Base-by-base conservation (phyloP, 1,284 basidiomycete species). In the Quambalaria eucalypti region DNA sequence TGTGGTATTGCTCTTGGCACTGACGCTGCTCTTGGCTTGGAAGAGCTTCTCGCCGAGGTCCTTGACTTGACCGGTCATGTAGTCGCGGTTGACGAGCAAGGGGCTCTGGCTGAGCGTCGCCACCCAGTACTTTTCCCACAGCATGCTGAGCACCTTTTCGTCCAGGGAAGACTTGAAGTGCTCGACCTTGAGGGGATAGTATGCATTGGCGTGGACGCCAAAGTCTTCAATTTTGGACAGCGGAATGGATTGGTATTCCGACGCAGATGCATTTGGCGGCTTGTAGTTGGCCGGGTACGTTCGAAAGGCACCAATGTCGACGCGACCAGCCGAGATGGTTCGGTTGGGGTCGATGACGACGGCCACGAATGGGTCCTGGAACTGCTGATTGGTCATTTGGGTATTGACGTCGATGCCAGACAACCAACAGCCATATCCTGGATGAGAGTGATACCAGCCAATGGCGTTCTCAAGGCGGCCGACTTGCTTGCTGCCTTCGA, bases 41-140 rank as follows among this genome's bases (percentile, higher is more conserved):
- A 56, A 59, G 3, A 97, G 79, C 76, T 97, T 97, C 75, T 87
- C 85, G 39, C 88, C 87, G 39, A 98, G 78, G 77, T 97, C 92
- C 16, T 81, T 78, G 1, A 97, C 80, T 74, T 96, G 91, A 0
- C 87, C 87, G 0, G 90, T 89, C 1, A 87, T 85, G 73, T 95
- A 95, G 54, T 86, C 86, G 40, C 89, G 86, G 69, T 95, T 95
- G 40, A 89, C 89, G 42, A 96, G 87, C 30, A 96, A 77, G 2
- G 90, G 85, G 69, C 87, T 90, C 71, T 91, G 88, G 69, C 87
- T 88, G 29, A 98, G 81, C 0, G 93, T 97, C 67, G 89, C 91
- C 19, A 93, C 89, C 93, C 93, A 99, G 71, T 98, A 98, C 78
- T 97, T 97, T 79, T 98, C 96, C 93, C 93, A 98, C 23, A 98